Evolutionary conservation across 202 grass and related monocot species (phyloP), one percentile per base, ranked within the genome.

Genomic region (Carex arenaria): DNA sequence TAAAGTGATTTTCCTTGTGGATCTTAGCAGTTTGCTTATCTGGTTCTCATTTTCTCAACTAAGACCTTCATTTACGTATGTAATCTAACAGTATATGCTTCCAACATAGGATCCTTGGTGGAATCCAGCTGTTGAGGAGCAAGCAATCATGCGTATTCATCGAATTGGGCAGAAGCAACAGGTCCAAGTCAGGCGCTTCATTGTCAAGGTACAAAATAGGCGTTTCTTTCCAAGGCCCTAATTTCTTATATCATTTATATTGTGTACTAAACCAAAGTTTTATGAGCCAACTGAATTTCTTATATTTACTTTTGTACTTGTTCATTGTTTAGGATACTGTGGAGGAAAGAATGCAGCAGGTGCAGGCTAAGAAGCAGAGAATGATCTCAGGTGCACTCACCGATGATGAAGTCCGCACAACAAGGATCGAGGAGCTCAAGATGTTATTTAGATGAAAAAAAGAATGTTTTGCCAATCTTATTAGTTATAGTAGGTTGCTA

Each of bases 51-150:
- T 70, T 38, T 13, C 36, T 70, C 67, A 70, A 45, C 20, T 47
- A 72, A 32, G 13, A 76, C 49, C 23, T 56, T 13, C 20, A 72
- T 28, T 18, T 32, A 52, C 26, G n/a, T 57, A 36, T n/a, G 15
- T 45, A 18, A 57, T 76, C 13, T n/a, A 34, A 76, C 23, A 10
- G 3, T 34, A 34, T n/a, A 54, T n/a, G 72, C 72, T 76, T 76
- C 9, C 54, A 54, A 83, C 69, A 52, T 47, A 97, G 95, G 95
- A 97, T 85, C 92, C 95, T 62, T 97, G 95, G 95, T 97, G 95
- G 95, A 97, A 97, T 83, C 95, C 95, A 70, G 92, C 95, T 70
- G 95, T 97, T 9, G 95, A 97, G 79, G 95, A 97, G 87, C 95
- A 97, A 79, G 95, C 95, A 67, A 91, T 97, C 79, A 98, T 94